A percentile compares a stretch with the other conserved stretches of the same genome.
Conservation (phyloP, 768 basidiomycete species). For the Termitomyces sp. region DNA sequence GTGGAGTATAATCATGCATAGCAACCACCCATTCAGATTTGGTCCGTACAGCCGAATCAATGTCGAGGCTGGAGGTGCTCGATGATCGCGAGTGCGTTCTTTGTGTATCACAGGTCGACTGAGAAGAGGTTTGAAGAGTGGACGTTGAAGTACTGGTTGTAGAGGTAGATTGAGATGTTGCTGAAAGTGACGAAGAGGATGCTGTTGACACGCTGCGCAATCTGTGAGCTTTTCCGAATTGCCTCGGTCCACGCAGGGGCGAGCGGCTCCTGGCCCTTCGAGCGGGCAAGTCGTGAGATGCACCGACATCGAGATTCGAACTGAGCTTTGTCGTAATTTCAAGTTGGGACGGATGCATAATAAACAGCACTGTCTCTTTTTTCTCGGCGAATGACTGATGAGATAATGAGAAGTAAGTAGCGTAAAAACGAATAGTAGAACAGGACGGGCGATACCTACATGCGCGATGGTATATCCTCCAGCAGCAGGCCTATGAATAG, state of each 20-base stretch:
- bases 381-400: background rate
- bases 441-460: constrained; percentile 1
- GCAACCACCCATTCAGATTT: constrained; percentile 77
- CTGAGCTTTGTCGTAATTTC: constrained; percentile 42
- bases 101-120: constrained; percentile 14
- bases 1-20: constrained; percentile 84
- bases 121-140: constrained; percentile 36
- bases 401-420: background rate
- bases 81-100: constrained; percentile 25
- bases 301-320: constrained; percentile 22
- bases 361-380: constrained; percentile 9
- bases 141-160: constrained; percentile 51
- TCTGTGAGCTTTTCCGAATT: constrained; percentile 26
- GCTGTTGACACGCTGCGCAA: constrained; percentile 48
- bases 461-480: constrained; percentile 5
- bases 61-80: constrained; percentile 34
- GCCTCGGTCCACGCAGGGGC: constrained; percentile 25
- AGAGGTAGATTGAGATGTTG: constrained; percentile 46
- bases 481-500: constrained; percentile 1
- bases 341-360: constrained; percentile 42
- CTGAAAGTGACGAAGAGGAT: constrained; percentile 50
- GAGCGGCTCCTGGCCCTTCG: constrained; percentile 22
- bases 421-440: background rate
- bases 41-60: constrained; percentile 45
- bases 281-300: constrained; percentile 22